Evolutionary conservation across 495 filamentous ascomycete species (phyloP), one percentile per base, ranked within the genome.

Genomic region (Aspergillus wentii): DNA sequence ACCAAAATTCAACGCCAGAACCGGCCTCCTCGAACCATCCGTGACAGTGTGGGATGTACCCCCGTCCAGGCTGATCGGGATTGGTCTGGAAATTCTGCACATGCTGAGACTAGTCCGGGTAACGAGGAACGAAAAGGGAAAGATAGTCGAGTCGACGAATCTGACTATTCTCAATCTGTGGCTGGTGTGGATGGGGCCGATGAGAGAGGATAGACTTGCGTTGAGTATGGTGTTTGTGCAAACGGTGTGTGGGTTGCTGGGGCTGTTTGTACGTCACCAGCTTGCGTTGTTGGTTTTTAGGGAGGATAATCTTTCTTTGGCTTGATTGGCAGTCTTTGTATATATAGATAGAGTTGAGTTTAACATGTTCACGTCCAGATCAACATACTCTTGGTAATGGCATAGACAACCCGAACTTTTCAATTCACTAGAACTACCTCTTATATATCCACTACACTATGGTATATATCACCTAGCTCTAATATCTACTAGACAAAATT

Each of bases 151-250:
- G 56, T 91, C 78, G 9, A 84, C 75, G n/a, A 98, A 98, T 49
- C 69, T 98, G 35, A 98, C 92, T 0, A 74, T 97, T 13, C 58
- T 98, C 40, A 98, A 98, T 52, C 72, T 98, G 29, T 98, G 91
- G 92, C 63, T 98, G 33, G 86, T 97, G 17, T 95, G 88, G 88
- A 81, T 87, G 62, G 92, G 92, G 1, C 92, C 94, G 0, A 80
- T 90, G 79, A 76, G 81, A 36, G 92, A 98, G 56, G 85, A 95
- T 59, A 70, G 77, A 25, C 69, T 97, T 11, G 86, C 87, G 8
- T 66, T 78, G 46, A 86, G 85, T 52, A 72, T 98, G 38, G 68
- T 88, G 29, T 65, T 49, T 17, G 71, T 95, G 62, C 92, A 98
- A 70, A 62, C 67, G 13, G 53, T 74, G 1, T 74, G 81, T 37